Evolutionary conservation across 176 grass and related monocot genomes (phyloP), one percentile per base, ranked within the genome.

Genomic region (Zoysia pacifica): DNA sequence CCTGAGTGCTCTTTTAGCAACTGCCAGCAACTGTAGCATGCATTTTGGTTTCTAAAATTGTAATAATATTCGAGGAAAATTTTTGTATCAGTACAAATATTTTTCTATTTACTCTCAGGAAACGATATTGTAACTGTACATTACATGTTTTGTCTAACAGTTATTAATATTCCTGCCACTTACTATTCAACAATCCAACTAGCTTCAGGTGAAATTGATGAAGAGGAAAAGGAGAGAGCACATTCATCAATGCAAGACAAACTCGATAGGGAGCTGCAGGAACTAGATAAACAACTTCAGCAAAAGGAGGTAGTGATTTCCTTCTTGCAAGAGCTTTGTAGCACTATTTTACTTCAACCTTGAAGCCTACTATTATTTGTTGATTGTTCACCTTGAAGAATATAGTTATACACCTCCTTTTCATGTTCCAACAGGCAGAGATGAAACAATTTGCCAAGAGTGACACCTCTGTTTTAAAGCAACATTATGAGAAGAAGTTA

Each of bases 401-500:
- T 80, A 18, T 81, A 89, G 54, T 80, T 81, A 76, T 81, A 80
- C 28, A 28, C 14, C 20, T 70, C 35, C 2, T 81, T 79, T 87
- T 70, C 13, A 65, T 66, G 62, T 81, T 46, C 45, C 79, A 70
- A 60, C 75, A 98, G 95, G 96, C 84, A 38, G 96, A 99, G 79
- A 99, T 99, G 96, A 99, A 95, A 84, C 88, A 99, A 76, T 99
- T 95, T 86, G 79, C 81, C 8, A 93, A 77, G 76, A 79, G 79
- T 37, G 96, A 93, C 65, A 91, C 96, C 67, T 84, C 86, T 46
- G 62, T 91, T 92, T 81, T 95, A 53, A 94, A 91, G 71, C 96
- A 98, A 74, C 92, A 91, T 72, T 95, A 98, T 65, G 96, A 98
- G 85, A 93, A 89, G 72, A 98, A 93, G 81, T 83, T 94, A 51